phyloP scores from a whole-genome alignment of 1,284 basidiomycete genomes.

The Apiotrichum sp. region DNA sequence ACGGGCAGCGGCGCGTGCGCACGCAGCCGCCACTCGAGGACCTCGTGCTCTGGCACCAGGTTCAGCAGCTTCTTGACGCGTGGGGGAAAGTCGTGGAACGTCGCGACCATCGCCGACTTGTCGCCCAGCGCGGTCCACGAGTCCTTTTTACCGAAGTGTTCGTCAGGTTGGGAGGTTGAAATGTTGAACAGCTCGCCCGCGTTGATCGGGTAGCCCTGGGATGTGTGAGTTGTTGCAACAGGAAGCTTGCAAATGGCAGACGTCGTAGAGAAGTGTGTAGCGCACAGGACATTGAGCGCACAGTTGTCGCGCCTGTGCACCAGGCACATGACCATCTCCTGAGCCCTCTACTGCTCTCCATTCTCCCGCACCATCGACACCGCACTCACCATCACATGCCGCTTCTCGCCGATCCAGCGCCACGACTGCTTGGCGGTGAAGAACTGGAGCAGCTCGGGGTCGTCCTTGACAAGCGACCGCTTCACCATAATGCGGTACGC shows the following conservation, averaged over 20 bases:
- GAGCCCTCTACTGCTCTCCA: too few relatives aligned
- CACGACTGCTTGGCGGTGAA: slow-evolving; percentile 34
- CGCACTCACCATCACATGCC: slow-evolving; percentile 39
- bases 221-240: too few relatives aligned
- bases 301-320: too few relatives aligned
- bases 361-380: too few relatives aligned
- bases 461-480: slow-evolving; percentile 27
- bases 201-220: slow-evolving; percentile 42
- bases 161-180: slow-evolving; percentile 42
- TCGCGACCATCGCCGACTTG: slow-evolving; percentile 35
- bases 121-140: slow-evolving; percentile 43
- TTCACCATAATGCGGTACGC: slow-evolving; percentile 44
- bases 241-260: not conserved
- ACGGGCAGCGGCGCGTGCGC: slow-evolving; percentile 36
- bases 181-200: slow-evolving; percentile 41
- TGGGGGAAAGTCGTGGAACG: slow-evolving; percentile 37
- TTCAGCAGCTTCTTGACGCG: slow-evolving; percentile 39
- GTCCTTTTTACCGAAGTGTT: slow-evolving; percentile 31
- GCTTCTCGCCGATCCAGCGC: slow-evolving; percentile 43
- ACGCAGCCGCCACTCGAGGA: slow-evolving; percentile 44
- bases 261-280: not conserved
- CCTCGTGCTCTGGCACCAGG: slow-evolving; percentile 37
- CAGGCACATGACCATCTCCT: too few relatives aligned
- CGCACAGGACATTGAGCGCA: too few relatives aligned
- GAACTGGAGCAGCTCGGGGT: slow-evolving; percentile 39